Conservation (phyloP, 805 yeast genomes). For the Candida insectorum region DNA sequence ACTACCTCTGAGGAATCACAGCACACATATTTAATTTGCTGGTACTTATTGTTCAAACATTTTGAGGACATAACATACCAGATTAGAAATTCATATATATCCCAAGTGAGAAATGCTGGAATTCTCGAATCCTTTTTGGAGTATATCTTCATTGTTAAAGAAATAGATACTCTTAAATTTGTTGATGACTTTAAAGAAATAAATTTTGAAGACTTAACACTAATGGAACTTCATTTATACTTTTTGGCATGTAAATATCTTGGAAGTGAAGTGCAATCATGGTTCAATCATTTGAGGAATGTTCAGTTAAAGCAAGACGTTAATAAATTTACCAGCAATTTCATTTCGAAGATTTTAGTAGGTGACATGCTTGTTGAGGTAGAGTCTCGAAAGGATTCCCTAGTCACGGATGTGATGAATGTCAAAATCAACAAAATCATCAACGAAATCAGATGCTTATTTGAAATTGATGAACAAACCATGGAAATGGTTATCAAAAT, state of each 20-base stretch:
- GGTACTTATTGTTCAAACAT: slow-evolving; percentile 61
- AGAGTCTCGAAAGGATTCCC: slow-evolving; percentile 34
- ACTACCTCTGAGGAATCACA: slow-evolving; percentile 4
- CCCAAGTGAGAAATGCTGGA: slow-evolving; percentile 22
- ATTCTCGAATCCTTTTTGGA: slow-evolving; percentile 50
- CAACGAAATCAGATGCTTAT: slow-evolving; percentile 69
- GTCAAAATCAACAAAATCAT: slow-evolving; percentile 59
- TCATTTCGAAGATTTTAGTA: slow-evolving; percentile 64
- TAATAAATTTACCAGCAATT: slow-evolving; percentile 58
- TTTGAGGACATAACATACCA: slow-evolving; percentile 67
- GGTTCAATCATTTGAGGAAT: slow-evolving; percentile 72
- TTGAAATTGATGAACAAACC: slow-evolving; percentile 81
- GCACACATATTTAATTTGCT: slow-evolving; percentile 55
- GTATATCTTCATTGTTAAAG: slow-evolving; percentile 41
- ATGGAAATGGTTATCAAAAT: slow-evolving; percentile 74
- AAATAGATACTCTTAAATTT: slow-evolving; percentile 33
- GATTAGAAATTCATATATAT: slow-evolving; percentile 46
- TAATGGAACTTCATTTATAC: slow-evolving; percentile 48
- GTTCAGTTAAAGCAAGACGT: slow-evolving; percentile 57
- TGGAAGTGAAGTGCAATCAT: slow-evolving; percentile 57
- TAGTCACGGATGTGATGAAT: slow-evolving; percentile 41
- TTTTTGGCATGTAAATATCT: slow-evolving; percentile 47
- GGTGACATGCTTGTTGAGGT: slow-evolving; percentile 54
- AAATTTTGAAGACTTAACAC: slow-evolving; percentile 2
- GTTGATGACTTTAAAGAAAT: slow-evolving; percentile 15